Conservation (phyloP, 2,329 filamentous ascomycete genomes). For the Lecanoromycetidae sp. region DNA sequence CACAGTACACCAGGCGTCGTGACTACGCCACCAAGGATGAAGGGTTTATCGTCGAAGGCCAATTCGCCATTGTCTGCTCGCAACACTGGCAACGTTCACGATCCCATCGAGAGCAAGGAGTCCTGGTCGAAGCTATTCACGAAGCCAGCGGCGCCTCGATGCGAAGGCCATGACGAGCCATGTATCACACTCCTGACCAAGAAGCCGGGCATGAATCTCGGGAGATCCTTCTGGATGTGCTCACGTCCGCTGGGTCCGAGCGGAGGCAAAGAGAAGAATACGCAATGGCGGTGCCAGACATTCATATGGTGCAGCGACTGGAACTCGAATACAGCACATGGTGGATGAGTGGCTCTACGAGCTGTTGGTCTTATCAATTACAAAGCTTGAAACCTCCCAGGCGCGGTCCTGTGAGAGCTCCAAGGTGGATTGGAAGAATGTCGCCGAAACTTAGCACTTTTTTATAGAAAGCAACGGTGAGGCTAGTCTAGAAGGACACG, state of each 20-base stretch:
- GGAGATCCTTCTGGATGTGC: slow-evolving; percentile 56
- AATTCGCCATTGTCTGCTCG: slow-evolving; percentile 9
- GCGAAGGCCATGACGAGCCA: slow-evolving; percentile 71
- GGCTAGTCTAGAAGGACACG: too few species aligned
- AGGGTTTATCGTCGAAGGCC: not conserved
- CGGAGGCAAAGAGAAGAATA: slow-evolving; percentile 70
- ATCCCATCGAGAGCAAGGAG: slow-evolving; percentile 62
- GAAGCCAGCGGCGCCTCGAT: slow-evolving; percentile 61
- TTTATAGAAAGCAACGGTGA: too few species aligned
- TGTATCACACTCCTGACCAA: slow-evolving; percentile 77
- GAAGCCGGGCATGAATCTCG: slow-evolving; percentile 74
- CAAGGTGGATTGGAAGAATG: too few species aligned
- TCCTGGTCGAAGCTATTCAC: slow-evolving; percentile 77
- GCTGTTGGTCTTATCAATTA: not conserved
- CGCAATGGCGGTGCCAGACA: slow-evolving; percentile 76
- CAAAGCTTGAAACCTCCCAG: not conserved
- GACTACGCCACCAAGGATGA: not conserved
- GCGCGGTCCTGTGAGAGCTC: too few species aligned
- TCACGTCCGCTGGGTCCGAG: slow-evolving; percentile 70
- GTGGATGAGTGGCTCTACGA: not conserved
- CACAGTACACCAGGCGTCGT: not conserved
- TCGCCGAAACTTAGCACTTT: too few species aligned
- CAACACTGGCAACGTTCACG: slow-evolving; percentile 38
- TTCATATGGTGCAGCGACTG: slow-evolving; percentile 62
- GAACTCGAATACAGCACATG: slow-evolving; percentile 28